Conservation (phyloP, 768 basidiomycete species). For the Hysterangium stoloniferum region DNA sequence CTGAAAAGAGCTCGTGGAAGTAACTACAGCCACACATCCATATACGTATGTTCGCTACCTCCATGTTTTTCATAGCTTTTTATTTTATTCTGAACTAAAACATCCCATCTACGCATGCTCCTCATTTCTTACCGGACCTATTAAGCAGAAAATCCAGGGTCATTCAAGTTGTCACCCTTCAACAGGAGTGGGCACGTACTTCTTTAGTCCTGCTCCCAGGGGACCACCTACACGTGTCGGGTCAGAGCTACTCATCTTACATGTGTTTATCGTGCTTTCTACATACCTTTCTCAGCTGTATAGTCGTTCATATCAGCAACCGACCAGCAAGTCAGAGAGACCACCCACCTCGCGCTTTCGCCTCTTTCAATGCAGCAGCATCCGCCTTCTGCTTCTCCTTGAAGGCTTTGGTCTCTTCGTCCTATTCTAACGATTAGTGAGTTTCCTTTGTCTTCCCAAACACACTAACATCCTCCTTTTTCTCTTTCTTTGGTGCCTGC, state of each 20-base stretch:
- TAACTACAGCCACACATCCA: too few species aligned
- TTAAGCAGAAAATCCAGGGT: slow-evolving; percentile 10
- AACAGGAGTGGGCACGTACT: slow-evolving; percentile 43
- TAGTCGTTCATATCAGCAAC: background rate
- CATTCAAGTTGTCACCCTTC: background rate
- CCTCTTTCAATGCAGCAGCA: slow-evolving; percentile 61
- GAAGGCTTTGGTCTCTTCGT: slow-evolving; percentile 64
- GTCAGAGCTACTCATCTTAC: slow-evolving; percentile 3
- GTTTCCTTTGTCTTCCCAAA: background rate
- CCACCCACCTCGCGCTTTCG: slow-evolving; percentile 59
- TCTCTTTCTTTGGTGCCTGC: slow-evolving; percentile 79
- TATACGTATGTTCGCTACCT: too few species aligned
- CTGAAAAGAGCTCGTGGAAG: too few species aligned
- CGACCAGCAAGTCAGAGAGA: too few species aligned
- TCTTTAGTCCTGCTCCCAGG: slow-evolving; percentile 76
- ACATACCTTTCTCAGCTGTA: slow-evolving; percentile 48
- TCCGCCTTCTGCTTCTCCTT: slow-evolving; percentile 75
- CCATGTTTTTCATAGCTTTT: too few species aligned
- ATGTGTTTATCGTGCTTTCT: slow-evolving; percentile 4
- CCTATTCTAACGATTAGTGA: slow-evolving; percentile 14
- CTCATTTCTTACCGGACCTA: slow-evolving; percentile 69
- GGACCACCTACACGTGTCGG: slow-evolving; percentile 45
- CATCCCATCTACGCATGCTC: background rate
- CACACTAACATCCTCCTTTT: slow-evolving; percentile 42
- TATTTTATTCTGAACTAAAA: too few species aligned